Conservation (phyloP, 495 filamentous ascomycete genomes). For the Elasticomyces elasticus region DNA sequence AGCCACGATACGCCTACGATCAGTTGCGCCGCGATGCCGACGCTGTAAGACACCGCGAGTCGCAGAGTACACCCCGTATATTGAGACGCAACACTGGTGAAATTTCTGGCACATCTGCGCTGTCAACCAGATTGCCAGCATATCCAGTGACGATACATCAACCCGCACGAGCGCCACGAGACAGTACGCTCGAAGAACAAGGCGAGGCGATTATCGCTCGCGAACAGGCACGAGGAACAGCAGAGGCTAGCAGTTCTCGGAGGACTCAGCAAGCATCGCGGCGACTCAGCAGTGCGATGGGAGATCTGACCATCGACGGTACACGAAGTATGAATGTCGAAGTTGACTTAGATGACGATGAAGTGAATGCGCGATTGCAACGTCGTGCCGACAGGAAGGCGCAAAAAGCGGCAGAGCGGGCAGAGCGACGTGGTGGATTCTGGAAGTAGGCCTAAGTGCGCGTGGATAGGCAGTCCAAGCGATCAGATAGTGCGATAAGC, state of each 20-base stretch:
- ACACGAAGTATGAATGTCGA: background rate
- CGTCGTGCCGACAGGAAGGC: background rate
- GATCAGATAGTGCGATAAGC: too few relatives aligned
- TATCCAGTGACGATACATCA: conserved; percentile 6
- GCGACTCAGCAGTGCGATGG: background rate
- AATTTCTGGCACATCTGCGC: background rate
- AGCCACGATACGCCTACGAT: background rate
- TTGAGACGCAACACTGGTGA: background rate
- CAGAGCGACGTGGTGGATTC: background rate
- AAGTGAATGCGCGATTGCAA: background rate
- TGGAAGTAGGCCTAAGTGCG: background rate
- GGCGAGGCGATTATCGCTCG: conserved; percentile 16
- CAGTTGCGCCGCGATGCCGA: conserved; percentile 5
- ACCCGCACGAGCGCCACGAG: background rate
- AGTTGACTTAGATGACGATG: background rate
- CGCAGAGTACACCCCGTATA: background rate
- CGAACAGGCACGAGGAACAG: conserved; percentile 6
- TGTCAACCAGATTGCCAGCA: conserved; percentile 2
- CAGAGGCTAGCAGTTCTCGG: background rate
- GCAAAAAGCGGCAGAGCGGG: background rate
- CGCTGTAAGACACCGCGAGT: background rate
- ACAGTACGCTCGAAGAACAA: background rate
- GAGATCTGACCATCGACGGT: background rate
- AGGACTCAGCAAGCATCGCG: background rate
- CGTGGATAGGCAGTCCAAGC: background rate